These are phyloP conservation scores for Citrullus mucosospermus DNA, from an alignment of 306 rosid species.

Conservation along the genomic window DNA sequence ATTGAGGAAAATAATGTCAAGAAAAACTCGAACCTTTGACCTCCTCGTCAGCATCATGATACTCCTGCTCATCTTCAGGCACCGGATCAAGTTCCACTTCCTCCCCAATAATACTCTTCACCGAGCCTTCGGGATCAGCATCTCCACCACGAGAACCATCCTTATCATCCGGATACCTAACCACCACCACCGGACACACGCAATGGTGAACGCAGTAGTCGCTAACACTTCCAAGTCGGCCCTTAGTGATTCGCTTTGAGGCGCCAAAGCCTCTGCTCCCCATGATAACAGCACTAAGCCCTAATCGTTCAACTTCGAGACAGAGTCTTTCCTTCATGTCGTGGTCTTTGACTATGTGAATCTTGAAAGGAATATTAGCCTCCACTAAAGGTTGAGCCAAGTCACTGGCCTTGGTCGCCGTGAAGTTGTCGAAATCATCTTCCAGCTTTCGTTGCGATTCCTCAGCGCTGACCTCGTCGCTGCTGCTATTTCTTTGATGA, in stretches of 20 bases:
- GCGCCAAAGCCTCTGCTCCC: constrained; percentile 91
- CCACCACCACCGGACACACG: constrained; percentile 84
- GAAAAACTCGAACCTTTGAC: constrained; percentile 30
- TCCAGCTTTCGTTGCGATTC: constrained; percentile 44
- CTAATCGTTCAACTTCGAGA: constrained; percentile 84
- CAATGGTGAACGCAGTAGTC: constrained; percentile 86
- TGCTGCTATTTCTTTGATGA: neutral
- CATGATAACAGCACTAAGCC: constrained; percentile 84
- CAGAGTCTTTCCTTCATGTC: constrained; percentile 92
- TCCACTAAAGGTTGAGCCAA: constrained; percentile 55
- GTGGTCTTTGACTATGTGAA: constrained; percentile 86
- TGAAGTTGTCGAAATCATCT: constrained; percentile 64
- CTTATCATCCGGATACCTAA: constrained; percentile 51
- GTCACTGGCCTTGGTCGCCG: constrained; percentile 47
- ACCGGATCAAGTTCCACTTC: constrained; percentile 59
- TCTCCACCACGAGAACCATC: constrained; percentile 5
- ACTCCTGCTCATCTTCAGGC: constrained; percentile 75
- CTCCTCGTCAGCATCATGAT: constrained; percentile 46
- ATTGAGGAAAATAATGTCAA: neutral
- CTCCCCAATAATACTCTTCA: constrained; percentile 20
- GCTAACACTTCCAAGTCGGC: constrained; percentile 74
- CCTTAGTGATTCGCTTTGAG: constrained; percentile 30
- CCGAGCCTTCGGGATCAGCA: neutral
- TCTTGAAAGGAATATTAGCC: constrained; percentile 57
- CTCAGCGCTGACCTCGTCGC: neutral